These are phyloP conservation scores for Gossypium trilobum DNA, from an alignment of 441 rosid genomes.

Conservation along the genomic window DNA sequence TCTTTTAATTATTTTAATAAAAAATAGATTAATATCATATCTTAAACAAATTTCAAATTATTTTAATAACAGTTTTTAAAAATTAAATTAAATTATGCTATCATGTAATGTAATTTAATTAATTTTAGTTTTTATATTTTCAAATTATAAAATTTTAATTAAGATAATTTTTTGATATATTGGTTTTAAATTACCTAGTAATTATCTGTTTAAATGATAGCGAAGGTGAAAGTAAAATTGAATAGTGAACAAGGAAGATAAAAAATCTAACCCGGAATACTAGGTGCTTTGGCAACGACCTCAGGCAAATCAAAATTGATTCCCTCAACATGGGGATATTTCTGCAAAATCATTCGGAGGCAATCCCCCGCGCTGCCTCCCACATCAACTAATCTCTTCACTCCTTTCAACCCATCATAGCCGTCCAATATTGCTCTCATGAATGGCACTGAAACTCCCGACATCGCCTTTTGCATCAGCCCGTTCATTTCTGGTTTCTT, in stretches of 20 bases:
- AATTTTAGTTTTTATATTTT: too few species aligned
- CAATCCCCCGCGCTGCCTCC: conserved; percentile 71
- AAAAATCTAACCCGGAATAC: conserved; percentile 33
- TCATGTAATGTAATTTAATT: too few species aligned
- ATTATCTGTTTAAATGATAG: too few species aligned
- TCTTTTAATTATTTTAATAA: too few species aligned
- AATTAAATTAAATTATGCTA: too few species aligned
- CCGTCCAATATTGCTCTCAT: conserved; percentile 43
- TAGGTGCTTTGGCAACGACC: conserved; percentile 53
- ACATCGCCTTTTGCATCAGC: conserved; percentile 57
- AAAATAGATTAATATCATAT: too few species aligned
- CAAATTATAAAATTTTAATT: too few species aligned
- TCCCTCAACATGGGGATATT: conserved; percentile 33
- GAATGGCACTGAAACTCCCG: conserved; percentile 64
- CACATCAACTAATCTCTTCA: conserved; percentile 42
- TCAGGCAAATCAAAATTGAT: conserved; percentile 60
- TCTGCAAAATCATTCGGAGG: conserved; percentile 48
- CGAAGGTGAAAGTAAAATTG: neutral
- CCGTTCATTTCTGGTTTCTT: conserved; percentile 53
- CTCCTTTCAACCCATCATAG: conserved; percentile 43
- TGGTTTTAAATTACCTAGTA: too few species aligned
- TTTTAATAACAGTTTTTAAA: too few species aligned
- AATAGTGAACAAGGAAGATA: neutral
- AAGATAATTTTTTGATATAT: too few species aligned
- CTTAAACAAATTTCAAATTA: too few species aligned